These are phyloP conservation scores for Cornus suecica DNA, from an alignment of 148 eudicot genomes.

Conservation along the genomic window DNA sequence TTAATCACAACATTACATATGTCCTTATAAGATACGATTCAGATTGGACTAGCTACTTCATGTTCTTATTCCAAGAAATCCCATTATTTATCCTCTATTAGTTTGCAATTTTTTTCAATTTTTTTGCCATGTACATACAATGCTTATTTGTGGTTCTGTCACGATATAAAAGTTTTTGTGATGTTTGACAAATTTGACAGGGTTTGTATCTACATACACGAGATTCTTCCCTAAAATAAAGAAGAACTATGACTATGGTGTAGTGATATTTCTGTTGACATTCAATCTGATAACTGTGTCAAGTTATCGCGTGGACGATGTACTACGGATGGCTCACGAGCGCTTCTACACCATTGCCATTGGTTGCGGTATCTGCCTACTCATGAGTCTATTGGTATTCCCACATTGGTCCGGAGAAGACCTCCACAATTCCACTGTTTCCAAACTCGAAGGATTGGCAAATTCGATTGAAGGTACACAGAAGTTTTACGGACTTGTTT, in stretches of 20 bases:
- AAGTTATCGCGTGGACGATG: slow-evolving; percentile 67
- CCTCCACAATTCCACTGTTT: slow-evolving; percentile 68
- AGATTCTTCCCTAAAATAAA: slow-evolving; percentile 87
- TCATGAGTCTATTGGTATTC: slow-evolving; percentile 70
- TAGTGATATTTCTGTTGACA: slow-evolving; percentile 81
- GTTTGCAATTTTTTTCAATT: too few species aligned
- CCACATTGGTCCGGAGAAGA: slow-evolving; percentile 95
- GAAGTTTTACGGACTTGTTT: background rate
- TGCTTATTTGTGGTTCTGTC: too few species aligned
- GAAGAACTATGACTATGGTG: slow-evolving; percentile 87
- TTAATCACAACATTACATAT: background rate
- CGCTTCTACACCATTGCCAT: slow-evolving; percentile 66
- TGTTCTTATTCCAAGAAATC: too few species aligned
- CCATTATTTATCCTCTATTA: too few species aligned
- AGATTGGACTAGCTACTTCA: too few species aligned
- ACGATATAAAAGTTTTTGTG: too few species aligned
- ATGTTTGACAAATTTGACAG: slow-evolving; percentile 28
- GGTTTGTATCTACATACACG: slow-evolving; percentile 63
- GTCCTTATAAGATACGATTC: background rate
- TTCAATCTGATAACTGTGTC: slow-evolving; percentile 81
- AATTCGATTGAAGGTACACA: slow-evolving; percentile 63
- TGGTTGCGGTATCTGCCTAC: slow-evolving; percentile 75
- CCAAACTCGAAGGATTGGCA: slow-evolving; percentile 83
- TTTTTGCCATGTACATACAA: too few species aligned
- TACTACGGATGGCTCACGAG: slow-evolving; percentile 66